Conservation (phyloP, 352 stramenopile genomes). For the Phytophthora sansomeana region DNA sequence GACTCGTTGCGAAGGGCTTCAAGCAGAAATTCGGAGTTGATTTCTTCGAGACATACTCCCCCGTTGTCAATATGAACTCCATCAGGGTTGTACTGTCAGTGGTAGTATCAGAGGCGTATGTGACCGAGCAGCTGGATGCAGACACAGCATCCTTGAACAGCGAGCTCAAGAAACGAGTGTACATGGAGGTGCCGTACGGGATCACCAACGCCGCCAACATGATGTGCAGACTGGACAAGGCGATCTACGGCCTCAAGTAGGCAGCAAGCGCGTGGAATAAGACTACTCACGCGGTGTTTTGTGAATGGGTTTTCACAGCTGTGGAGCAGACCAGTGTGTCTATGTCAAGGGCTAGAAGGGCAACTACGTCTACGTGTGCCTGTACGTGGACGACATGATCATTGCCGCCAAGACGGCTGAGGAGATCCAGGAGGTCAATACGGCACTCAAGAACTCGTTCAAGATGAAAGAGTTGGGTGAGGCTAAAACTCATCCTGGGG, state of each 20-base stretch:
- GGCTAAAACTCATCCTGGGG: slow-evolving; percentile 14
- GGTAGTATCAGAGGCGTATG: slow-evolving; percentile 8
- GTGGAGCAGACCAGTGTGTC: slow-evolving; percentile 11
- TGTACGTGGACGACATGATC: slow-evolving; percentile 29
- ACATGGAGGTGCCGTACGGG: slow-evolving; percentile 13
- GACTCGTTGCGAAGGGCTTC: slow-evolving; percentile 44
- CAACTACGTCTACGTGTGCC: slow-evolving; percentile 5
- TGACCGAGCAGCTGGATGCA: slow-evolving; percentile 42
- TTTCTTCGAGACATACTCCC: slow-evolving; percentile 34
- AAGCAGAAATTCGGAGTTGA: slow-evolving; percentile 40
- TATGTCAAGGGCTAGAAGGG: not conserved
- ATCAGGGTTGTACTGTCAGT: slow-evolving; percentile 35
- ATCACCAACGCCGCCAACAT: not conserved
- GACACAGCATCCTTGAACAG: slow-evolving; percentile 47
- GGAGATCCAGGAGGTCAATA: slow-evolving; percentile 7
- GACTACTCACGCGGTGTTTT: slow-evolving; percentile 10
- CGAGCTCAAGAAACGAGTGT: slow-evolving; percentile 6
- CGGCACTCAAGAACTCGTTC: not conserved
- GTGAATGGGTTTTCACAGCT: slow-evolving; percentile 3
- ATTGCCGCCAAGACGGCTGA: slow-evolving; percentile 7
- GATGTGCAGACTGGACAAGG: slow-evolving; percentile 14
- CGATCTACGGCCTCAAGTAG: slow-evolving; percentile 32
- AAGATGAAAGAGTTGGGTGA: slow-evolving; percentile 21
- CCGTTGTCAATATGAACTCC: slow-evolving; percentile 45
- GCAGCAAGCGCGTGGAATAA: slow-evolving; percentile 27